These are phyloP conservation scores for Lachnellula subtilissima DNA, from an alignment of 2,329 filamentous ascomycete species.

Conservation along the genomic window DNA sequence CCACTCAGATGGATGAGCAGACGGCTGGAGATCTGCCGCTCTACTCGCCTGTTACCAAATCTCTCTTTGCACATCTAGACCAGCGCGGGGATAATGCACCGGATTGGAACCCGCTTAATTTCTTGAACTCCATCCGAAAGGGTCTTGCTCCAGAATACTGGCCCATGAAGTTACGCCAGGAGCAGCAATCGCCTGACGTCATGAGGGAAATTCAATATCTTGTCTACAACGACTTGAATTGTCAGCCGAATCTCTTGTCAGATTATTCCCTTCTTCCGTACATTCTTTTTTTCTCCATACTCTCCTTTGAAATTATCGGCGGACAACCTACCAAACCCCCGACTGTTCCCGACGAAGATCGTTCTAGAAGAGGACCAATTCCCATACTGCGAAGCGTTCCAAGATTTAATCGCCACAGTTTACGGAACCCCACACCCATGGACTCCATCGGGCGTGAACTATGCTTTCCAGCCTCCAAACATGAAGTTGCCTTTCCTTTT, in stretches of 20 bases:
- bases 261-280: conserved; percentile 30
- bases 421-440: conserved; percentile 1
- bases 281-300: conserved; percentile 30
- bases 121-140: conserved; percentile 63
- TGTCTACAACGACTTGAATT: conserved; percentile 19
- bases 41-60: conserved; percentile 23
- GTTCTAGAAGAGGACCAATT: conserved; percentile 10
- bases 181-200: conserved; percentile 3
- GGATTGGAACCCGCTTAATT: conserved; percentile 56
- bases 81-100: conserved; percentile 7
- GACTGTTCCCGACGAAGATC: not conserved
- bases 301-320: conserved; percentile 26
- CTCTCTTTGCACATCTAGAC: conserved; percentile 20
- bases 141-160: not conserved
- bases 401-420: conserved; percentile 26
- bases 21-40: conserved; percentile 22
- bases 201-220: conserved; percentile 15
- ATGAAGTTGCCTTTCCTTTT: not conserved
- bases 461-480: not conserved
- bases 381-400: conserved; percentile 28
- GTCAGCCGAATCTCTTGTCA: conserved; percentile 7
- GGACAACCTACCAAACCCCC: not conserved
- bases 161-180: conserved; percentile 1
- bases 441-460: not conserved
- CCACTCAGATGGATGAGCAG: not conserved